Base-by-base conservation (phyloP, 2,329 filamentous ascomycete genomes). In the Niveomyces coronatus region DNA sequence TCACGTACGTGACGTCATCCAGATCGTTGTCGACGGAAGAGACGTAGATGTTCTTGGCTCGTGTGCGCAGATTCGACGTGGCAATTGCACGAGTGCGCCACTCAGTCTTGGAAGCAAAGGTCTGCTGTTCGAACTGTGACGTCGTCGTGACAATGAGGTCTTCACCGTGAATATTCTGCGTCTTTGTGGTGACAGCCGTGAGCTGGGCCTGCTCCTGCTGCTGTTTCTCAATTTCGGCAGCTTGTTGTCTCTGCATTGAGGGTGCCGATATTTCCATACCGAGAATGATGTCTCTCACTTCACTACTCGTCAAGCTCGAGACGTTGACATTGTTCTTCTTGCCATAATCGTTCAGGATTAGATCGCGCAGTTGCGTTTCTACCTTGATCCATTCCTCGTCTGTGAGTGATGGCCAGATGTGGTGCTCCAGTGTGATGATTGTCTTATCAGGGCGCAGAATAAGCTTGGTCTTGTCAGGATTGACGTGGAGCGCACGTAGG, bases 251-350 rank as follows among this genome's bases (percentile, higher is more conserved):
- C 65, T 98, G 91, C 79, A 98, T 83, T 1, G 89, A 96, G 17
- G 91, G 91, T 19, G 91, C 93, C 43, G 86, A 94, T 42, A 98
- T 98, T 59, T 98, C 93, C 93, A 98, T 98, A 73, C 91, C 91
- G 46, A 98, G 65, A 51, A 98, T 98, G 53, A 98, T 96, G 55
- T 98, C 91, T 51, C 91, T 81, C 35, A 98, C 91, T 75, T 98
- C 91, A 52, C 85, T 94, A 56, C 79, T 94, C 1, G 91, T 98
- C 62, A 98, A 71, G 58, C 87, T 94, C 13, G 93, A 93, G 10
- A 91, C 89, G 52, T 98, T 98, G 67, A 98, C 91, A 51, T 96
- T 98, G 70, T 98, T 98, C 75, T 98, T 98, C 76, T 96, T 98
- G 56, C 91, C 91, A 57, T 98, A 98, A 57, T 98, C 91, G 49